A percentile compares a stretch with the other conserved stretches of the same genome.
phyloP scores from a whole-genome alignment of 306 rosid species.

The Adenanthera pavonina region DNA sequence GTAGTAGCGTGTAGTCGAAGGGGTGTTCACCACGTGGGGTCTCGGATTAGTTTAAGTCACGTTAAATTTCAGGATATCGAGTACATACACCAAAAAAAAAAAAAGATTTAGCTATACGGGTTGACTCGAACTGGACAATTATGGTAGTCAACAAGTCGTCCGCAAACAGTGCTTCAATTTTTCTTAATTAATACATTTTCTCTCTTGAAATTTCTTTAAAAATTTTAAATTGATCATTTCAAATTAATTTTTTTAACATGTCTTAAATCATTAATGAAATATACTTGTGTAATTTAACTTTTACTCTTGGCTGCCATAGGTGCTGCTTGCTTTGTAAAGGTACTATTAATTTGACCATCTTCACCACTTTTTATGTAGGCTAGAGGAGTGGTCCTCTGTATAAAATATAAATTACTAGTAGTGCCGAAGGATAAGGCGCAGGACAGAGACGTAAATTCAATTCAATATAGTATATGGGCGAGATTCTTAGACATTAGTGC shows the following conservation, averaged over 20 bases:
- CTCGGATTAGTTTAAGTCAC: no score
- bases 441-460: slow-evolving; percentile 79
- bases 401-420: not conserved
- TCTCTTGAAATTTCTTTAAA: not conserved
- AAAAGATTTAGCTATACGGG: no score
- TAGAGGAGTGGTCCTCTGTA: slow-evolving; percentile 59
- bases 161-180: not conserved
- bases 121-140: slow-evolving; percentile 5
- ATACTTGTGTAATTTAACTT: not conserved
- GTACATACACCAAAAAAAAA: no score
- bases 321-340: not conserved
- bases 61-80: no score
- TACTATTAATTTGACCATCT: slow-evolving; percentile 22
- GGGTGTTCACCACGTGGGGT: no score
- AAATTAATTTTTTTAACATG: no score
- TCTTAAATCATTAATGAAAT: not conserved
- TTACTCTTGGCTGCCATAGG: slow-evolving; percentile 18
- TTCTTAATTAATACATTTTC: not conserved
- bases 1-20: no score
- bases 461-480: slow-evolving; percentile 94
- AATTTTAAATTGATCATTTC: not conserved
- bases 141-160: not conserved
- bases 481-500: slow-evolving; percentile 29
- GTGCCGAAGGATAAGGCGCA: slow-evolving; percentile 71
- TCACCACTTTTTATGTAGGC: slow-evolving; percentile 51